Conservation (phyloP, 192 early-diverging fungal species). For the Gamsiella multidivaricata region DNA sequence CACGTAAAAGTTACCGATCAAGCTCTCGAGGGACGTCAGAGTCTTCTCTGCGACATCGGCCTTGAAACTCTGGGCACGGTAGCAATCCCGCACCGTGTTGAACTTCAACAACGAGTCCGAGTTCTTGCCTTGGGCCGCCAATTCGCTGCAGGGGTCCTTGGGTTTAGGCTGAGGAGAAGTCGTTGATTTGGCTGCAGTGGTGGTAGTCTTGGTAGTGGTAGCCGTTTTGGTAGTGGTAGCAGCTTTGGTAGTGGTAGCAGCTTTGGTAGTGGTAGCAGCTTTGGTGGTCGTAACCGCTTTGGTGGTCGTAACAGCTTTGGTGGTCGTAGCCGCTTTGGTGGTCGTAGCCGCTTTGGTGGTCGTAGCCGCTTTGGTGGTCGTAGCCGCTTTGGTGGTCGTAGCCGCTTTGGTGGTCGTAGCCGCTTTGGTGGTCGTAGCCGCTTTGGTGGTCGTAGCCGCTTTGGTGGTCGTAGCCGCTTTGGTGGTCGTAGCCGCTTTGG, state of each 20-base stretch:
- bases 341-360: neutral
- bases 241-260: constrained; percentile 5
- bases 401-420: constrained; percentile 11
- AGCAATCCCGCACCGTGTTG: constrained; percentile 32
- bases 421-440: constrained; percentile 4
- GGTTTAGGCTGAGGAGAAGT: constrained; percentile 1
- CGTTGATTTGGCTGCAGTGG: constrained; percentile 9
- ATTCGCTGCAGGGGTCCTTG: constrained; percentile 30
- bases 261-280: neutral
- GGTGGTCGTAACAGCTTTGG: neutral
- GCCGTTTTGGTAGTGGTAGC: neutral
- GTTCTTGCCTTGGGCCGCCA: constrained; percentile 31
- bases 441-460: neutral
- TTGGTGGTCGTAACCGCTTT: neutral
- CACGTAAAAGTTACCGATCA: constrained; percentile 47
- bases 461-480: constrained; percentile 7
- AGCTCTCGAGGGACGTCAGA: constrained; percentile 36
- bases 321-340: constrained; percentile 3
- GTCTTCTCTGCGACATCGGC: constrained; percentile 28
- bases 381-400: neutral
- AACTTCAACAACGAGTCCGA: constrained; percentile 14
- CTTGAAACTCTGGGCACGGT: constrained; percentile 40
- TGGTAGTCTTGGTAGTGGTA: constrained; percentile 6
- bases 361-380: too few species aligned
- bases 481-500: too few species aligned